phyloP scores from a whole-genome alignment of 352 stramenopile species.

The Phytophthora multivora region DNA sequence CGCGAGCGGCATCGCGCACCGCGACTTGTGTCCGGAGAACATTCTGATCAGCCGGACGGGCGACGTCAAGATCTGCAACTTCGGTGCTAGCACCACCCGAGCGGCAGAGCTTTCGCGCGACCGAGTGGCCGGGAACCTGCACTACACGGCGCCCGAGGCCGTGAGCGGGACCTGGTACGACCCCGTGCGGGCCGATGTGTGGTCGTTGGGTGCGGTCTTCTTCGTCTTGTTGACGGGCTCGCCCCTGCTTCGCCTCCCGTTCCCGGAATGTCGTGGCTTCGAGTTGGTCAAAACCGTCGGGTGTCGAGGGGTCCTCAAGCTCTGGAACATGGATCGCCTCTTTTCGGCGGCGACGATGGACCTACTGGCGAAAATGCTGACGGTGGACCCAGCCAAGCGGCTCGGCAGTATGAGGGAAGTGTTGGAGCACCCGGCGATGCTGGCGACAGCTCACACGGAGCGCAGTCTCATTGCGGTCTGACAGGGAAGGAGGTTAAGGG shows the following conservation, averaged over 20 bases:
- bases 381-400: slow-evolving; percentile 37
- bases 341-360: slow-evolving; percentile 50
- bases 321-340: slow-evolving; percentile 50
- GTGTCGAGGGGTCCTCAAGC: slow-evolving; percentile 43
- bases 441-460: slow-evolving; percentile 37
- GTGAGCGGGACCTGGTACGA: slow-evolving; percentile 58
- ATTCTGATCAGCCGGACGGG: slow-evolving; percentile 43
- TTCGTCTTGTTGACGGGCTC: slow-evolving; percentile 79
- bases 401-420: slow-evolving; percentile 37
- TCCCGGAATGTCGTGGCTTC: slow-evolving; percentile 48
- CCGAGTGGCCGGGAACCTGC: slow-evolving; percentile 47
- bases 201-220: slow-evolving; percentile 71
- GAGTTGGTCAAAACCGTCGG: slow-evolving; percentile 48
- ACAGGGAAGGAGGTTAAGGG: slow-evolving; percentile 7
- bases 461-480: slow-evolving; percentile 31
- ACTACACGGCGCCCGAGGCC: slow-evolving; percentile 73
- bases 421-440: slow-evolving; percentile 48
- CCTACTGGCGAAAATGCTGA: slow-evolving; percentile 47
- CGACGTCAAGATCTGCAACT: slow-evolving; percentile 62
- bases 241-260: slow-evolving; percentile 48
- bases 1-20: slow-evolving; percentile 46
- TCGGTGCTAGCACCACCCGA: slow-evolving; percentile 49
- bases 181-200: slow-evolving; percentile 61
- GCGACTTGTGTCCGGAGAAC: slow-evolving; percentile 65
- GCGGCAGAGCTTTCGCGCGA: slow-evolving; percentile 35